Evolutionary conservation across 176 grass and related monocot genomes (phyloP), one percentile per base, ranked within the genome.

Genomic region (Juncus effusus): DNA sequence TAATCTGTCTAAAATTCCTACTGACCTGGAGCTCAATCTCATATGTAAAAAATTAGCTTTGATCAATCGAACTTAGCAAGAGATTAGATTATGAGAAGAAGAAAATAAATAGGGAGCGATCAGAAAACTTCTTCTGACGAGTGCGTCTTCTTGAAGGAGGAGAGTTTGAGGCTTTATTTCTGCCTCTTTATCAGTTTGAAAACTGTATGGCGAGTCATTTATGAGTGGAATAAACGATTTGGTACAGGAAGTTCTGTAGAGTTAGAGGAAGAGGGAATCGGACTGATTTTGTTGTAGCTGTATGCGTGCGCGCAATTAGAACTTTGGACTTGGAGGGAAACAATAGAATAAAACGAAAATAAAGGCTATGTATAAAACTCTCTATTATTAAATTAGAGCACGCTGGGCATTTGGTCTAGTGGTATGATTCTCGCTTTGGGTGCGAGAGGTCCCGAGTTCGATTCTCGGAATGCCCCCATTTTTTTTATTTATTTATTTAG

Each of bases 401-500:
- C 1, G 2, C 49, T 52, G 10, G 54, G 54, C 54, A 97, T 97
- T 97, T 97, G 88, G 88, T 97, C 88, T 89, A 97, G 82, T 92
- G 93, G 88, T 92, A 97, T 89, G 94, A 92, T 97, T 96, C 85
- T 96, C 85, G 93, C 88, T 96, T 92, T 99, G 88, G 94, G 94
- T 93, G 85, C 80, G 88, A 93, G 94, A 93, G 85, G 80, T 93
- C 82, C 74, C 82, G 79, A 86, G 80, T 96, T 96, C 71, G 80
- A 92, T 92, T 89, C 88, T 92, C 82, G 93, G 85, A 97, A 92
- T 97, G 93, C 93, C 88, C 81, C 81, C 0, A 4, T 47, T 16
- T 54, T 15, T 64, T 47, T 4, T 4, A 45, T 3, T 45, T 45
- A 45, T n/a, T n/a, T n/a, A n/a, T n/a, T n/a, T n/a, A n/a, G n/a